Evolutionary conservation across 2,329 filamentous ascomycete genomes (phyloP).

Genomic region (Blastomyces gilchristii): DNA sequence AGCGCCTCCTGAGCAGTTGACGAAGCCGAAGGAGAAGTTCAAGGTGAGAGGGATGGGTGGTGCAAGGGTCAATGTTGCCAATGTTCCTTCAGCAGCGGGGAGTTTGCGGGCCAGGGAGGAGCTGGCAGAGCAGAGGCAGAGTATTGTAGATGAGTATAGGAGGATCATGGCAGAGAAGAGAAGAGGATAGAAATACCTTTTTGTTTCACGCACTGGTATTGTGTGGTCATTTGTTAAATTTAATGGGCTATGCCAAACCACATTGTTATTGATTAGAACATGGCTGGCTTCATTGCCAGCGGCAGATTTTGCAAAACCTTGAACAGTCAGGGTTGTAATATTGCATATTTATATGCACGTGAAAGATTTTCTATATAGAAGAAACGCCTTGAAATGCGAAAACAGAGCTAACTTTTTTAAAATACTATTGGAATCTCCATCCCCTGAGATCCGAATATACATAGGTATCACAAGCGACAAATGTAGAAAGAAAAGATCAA

Average conservation of each 20-base stretch:
- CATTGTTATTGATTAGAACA: background rate
- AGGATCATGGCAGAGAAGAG: conserved; percentile 54
- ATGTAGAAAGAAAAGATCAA: background rate
- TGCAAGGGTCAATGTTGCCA: conserved; percentile 55
- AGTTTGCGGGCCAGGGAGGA: conserved; percentile 65
- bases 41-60: conserved; percentile 48
- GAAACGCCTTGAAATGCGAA: background rate
- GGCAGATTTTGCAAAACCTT: background rate
- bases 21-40: conserved; percentile 52
- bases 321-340: background rate
- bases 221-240: background rate
- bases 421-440: background rate
- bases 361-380: background rate
- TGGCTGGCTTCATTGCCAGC: background rate
- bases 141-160: conserved; percentile 64
- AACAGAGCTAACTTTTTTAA: background rate
- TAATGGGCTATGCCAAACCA: background rate
- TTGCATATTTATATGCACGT: background rate
- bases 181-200: conserved; percentile 15
- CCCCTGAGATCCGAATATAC: background rate
- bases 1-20: conserved; percentile 65
- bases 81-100: conserved; percentile 58
- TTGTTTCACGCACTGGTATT: conserved; percentile 3
- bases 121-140: conserved; percentile 56
- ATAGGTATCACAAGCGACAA: conserved; percentile 1